A percentile compares a stretch with the other conserved stretches of the same genome.
Evolutionary conservation across 306 rosid genomes (phyloP).

Genomic region (Quercus ilex): DNA sequence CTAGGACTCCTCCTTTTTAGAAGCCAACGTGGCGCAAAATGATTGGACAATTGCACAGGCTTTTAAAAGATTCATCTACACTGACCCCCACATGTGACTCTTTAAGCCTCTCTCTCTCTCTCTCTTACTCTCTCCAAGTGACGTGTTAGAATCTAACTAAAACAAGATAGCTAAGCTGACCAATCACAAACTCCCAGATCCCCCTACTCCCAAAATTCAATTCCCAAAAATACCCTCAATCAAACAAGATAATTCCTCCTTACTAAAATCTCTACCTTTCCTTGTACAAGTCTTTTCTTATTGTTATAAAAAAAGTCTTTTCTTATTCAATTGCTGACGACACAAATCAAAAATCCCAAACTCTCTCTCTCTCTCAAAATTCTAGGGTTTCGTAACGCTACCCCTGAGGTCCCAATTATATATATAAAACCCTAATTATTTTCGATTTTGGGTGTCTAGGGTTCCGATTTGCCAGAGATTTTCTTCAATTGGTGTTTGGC

Average conservation of each 20-base stretch:
- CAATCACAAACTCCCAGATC: slow-evolving; percentile 1
- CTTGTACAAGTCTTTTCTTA: neutral
- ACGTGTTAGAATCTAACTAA: neutral
- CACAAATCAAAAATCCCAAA: slow-evolving; percentile 28
- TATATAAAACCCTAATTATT: neutral
- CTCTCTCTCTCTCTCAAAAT: slow-evolving; percentile 17
- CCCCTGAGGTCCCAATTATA: slow-evolving; percentile 23
- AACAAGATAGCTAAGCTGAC: neutral
- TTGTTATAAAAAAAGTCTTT: neutral
- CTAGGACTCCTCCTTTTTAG: too few species aligned
- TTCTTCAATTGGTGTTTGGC: slow-evolving; percentile 14
- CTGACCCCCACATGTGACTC: too few species aligned
- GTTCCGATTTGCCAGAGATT: neutral
- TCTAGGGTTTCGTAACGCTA: slow-evolving; percentile 50
- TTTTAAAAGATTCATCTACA: too few species aligned
- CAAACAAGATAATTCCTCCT: slow-evolving; percentile 17
- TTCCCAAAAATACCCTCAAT: slow-evolving; percentile 33
- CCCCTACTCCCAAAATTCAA: neutral
- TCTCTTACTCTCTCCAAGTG: too few species aligned
- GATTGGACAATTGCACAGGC: too few species aligned
- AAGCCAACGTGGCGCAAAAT: too few species aligned
- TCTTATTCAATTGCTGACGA: slow-evolving; percentile 25
- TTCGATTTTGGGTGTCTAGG: slow-evolving; percentile 21
- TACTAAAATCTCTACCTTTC: neutral
- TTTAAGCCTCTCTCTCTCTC: too few species aligned